Conservation (phyloP, 83 land plant species). For the Picea abies region DNA sequence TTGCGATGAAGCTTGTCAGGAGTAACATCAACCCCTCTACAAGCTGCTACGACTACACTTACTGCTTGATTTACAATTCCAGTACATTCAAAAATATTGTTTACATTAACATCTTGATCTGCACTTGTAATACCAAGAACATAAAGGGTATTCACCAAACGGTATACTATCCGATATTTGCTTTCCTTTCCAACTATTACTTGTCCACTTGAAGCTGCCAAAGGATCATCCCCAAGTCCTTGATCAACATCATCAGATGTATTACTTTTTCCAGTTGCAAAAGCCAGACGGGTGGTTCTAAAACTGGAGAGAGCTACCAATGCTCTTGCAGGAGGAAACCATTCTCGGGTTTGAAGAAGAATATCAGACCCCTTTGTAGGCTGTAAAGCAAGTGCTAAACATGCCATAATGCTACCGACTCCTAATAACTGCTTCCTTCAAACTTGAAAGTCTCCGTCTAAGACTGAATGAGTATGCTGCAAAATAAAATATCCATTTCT, state of each 20-base stretch:
- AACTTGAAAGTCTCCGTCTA: background rate
- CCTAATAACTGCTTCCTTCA: slow-evolving; percentile 4
- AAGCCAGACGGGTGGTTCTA: slow-evolving; percentile 76
- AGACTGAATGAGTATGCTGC: background rate
- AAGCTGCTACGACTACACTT: slow-evolving; percentile 88
- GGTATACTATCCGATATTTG: slow-evolving; percentile 84
- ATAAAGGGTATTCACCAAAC: slow-evolving; percentile 88
- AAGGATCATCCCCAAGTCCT: slow-evolving; percentile 51
- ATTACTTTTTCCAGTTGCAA: slow-evolving; percentile 37
- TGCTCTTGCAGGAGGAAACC: slow-evolving; percentile 98
- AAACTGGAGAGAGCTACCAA: slow-evolving; percentile 82
- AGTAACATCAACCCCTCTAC: slow-evolving; percentile 95
- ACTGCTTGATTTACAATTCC: slow-evolving; percentile 93
- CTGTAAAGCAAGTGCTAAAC: slow-evolving; percentile 88
- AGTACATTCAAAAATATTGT: slow-evolving; percentile 88
- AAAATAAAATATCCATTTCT: background rate
- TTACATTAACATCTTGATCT: slow-evolving; percentile 43
- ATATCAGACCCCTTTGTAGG: slow-evolving; percentile 90
- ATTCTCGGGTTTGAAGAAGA: slow-evolving; percentile 95
- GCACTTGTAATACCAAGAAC: slow-evolving; percentile 88
- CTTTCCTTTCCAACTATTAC: slow-evolving; percentile 93
- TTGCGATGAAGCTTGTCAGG: slow-evolving; percentile 87
- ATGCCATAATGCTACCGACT: slow-evolving; percentile 62
- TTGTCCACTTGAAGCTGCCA: slow-evolving; percentile 78
- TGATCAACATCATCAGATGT: slow-evolving; percentile 30